Conservation (phyloP, 768 basidiomycete genomes). For the Russula sp. region DNA sequence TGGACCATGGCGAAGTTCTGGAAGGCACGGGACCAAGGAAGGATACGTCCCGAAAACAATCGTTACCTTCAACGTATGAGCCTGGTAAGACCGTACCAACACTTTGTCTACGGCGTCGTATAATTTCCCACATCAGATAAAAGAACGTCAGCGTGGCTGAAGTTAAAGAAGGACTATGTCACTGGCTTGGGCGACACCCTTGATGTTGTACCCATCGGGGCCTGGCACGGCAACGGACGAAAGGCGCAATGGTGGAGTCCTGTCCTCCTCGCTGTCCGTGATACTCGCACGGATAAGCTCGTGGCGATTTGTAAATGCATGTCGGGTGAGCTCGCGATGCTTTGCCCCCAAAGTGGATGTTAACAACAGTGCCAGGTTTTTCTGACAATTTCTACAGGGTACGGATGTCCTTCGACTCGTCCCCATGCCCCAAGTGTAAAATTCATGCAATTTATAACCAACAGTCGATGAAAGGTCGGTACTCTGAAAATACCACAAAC, state of each 20-base stretch:
- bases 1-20: constrained; percentile 46
- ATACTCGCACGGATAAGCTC: constrained; percentile 49
- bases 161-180: constrained; percentile 91
- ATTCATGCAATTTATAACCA: background rate
- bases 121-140: constrained; percentile 45
- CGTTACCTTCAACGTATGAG: constrained; percentile 81
- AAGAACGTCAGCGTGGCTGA: constrained; percentile 80
- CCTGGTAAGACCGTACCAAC: constrained; percentile 37
- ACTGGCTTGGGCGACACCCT: constrained; percentile 68
- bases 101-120: background rate
- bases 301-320: constrained; percentile 88
- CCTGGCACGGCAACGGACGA: constrained; percentile 86
- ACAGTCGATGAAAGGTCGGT: constrained; percentile 58
- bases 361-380: constrained; percentile 49
- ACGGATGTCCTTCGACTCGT: constrained; percentile 7
- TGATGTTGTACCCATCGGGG: constrained; percentile 66
- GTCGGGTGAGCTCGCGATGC: constrained; percentile 47
- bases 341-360: background rate
- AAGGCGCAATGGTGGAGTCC: constrained; percentile 94
- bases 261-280: constrained; percentile 71
- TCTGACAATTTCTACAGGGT: constrained; percentile 78
- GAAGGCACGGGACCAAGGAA: constrained; percentile 32
- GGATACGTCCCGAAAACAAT: constrained; percentile 46
- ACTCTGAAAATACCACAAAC: constrained; percentile 47
- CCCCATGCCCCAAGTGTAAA: background rate